Conservation (phyloP, 306 rosid species). For the Canavalia gladiata region DNA sequence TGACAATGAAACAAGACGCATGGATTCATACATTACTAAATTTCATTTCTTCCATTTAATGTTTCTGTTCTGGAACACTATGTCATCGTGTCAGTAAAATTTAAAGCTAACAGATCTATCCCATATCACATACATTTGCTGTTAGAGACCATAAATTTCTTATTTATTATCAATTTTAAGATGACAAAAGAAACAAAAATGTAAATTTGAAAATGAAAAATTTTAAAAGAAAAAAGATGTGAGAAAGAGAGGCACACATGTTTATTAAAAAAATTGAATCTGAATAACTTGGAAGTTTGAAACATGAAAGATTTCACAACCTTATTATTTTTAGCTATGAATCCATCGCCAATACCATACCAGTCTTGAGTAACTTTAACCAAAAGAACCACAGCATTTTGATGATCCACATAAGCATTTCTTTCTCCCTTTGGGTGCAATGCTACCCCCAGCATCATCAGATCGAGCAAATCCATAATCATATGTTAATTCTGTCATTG, state of each 20-base stretch:
- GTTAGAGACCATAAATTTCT: conserved; percentile 7
- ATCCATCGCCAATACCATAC: conserved; percentile 43
- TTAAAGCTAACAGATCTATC: conserved; percentile 9
- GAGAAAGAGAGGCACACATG: background rate
- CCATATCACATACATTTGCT: background rate
- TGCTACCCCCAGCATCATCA: conserved; percentile 50
- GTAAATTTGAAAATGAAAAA: background rate
- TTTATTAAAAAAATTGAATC: conserved; percentile 17
- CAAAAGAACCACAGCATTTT: conserved; percentile 65
- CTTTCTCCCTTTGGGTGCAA: conserved; percentile 55
- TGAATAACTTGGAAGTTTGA: background rate
- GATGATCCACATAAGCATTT: conserved; percentile 69
- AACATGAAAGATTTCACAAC: conserved; percentile 42
- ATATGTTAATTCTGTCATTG: conserved; percentile 75
- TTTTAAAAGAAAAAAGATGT: background rate
- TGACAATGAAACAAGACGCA: conserved; percentile 25
- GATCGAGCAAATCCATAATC: conserved; percentile 63
- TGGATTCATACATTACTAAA: conserved; percentile 21
- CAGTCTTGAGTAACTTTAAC: conserved; percentile 37
- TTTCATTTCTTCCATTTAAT: conserved; percentile 22
- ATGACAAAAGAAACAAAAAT: conserved; percentile 3
- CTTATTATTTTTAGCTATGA: conserved; percentile 41
- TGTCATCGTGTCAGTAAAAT: background rate
- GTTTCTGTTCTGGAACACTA: background rate
- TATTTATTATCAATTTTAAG: conserved; percentile 1